These are phyloP conservation scores for Anastatica hierochuntica DNA, from an alignment of 345 rosid species.

Conservation along the genomic window DNA sequence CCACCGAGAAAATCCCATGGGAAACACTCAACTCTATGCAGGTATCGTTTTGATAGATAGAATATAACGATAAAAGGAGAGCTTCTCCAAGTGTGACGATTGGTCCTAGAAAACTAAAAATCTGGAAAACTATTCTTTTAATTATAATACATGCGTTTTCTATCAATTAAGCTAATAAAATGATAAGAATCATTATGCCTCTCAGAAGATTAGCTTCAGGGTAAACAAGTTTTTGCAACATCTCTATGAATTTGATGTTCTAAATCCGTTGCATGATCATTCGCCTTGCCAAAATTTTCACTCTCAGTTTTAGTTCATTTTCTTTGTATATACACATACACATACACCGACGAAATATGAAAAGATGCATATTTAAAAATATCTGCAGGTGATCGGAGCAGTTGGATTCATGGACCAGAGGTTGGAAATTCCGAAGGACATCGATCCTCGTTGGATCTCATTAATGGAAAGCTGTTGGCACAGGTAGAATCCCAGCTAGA, in stretches of 20 bases:
- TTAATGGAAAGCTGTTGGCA: conserved; percentile 88
- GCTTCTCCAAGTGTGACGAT: no score
- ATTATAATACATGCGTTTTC: no score
- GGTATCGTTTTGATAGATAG: no score
- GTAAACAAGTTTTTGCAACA: no score
- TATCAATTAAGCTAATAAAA: no score
- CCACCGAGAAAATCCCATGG: conserved; percentile 95
- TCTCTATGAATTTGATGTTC: no score
- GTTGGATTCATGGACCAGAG: conserved; percentile 93
- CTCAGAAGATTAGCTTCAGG: no score
- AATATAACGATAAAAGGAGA: no score
- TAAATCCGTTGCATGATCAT: no score
- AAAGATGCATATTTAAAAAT: conserved; percentile 23
- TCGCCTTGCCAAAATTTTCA: not conserved
- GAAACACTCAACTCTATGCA: conserved; percentile 88
- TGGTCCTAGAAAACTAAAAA: not conserved
- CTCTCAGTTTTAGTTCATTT: not conserved
- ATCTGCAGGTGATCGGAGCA: conserved; percentile 86
- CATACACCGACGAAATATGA: conserved; percentile 9
- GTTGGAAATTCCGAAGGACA: conserved; percentile 64
- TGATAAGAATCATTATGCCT: no score
- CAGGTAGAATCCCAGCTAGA: no score
- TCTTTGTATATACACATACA: not conserved
- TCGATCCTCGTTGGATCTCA: conserved; percentile 81
- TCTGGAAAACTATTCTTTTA: no score